Evolutionary conservation across 805 yeast genomes (phyloP).

Genomic region (Saccharomycopsis selenospora): DNA sequence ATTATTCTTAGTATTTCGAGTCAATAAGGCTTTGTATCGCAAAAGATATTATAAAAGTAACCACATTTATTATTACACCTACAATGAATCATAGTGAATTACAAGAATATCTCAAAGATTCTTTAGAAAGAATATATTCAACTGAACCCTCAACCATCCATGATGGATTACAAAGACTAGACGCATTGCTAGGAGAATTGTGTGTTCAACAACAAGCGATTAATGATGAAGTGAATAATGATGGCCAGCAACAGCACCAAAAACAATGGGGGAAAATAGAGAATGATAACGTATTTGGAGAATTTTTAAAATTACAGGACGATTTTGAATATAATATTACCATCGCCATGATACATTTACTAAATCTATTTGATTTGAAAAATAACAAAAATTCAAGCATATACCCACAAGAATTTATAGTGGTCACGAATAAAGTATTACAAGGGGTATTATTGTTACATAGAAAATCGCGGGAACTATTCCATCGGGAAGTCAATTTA

Average conservation of each 20-base stretch:
- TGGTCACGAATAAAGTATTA: constrained; percentile 33
- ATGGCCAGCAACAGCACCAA: constrained; percentile 5
- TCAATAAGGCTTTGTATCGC: no score
- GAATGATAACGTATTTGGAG: constrained; percentile 28
- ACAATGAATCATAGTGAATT: constrained; percentile 20
- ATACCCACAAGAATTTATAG: constrained; percentile 21
- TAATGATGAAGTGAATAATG: not conserved
- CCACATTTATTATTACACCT: no score
- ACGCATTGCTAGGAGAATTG: constrained; percentile 23
- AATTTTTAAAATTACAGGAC: constrained; percentile 44
- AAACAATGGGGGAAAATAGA: constrained; percentile 26
- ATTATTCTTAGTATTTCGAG: no score
- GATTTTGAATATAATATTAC: constrained; percentile 45
- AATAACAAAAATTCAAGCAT: constrained; percentile 16
- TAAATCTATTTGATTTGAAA: constrained; percentile 23
- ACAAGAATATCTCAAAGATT: constrained; percentile 22
- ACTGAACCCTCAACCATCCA: constrained; percentile 21
- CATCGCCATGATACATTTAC: constrained; percentile 29
- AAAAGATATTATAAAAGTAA: no score
- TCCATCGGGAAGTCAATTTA: constrained; percentile 38
- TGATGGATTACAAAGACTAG: constrained; percentile 24
- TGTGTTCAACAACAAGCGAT: constrained; percentile 18
- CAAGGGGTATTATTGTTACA: constrained; percentile 60
- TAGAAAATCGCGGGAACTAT: constrained; percentile 44
- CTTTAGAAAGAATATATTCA: constrained; percentile 20